phyloP scores from a whole-genome alignment of 2,329 filamentous ascomycete species.

The Colletotrichum sp. region DNA sequence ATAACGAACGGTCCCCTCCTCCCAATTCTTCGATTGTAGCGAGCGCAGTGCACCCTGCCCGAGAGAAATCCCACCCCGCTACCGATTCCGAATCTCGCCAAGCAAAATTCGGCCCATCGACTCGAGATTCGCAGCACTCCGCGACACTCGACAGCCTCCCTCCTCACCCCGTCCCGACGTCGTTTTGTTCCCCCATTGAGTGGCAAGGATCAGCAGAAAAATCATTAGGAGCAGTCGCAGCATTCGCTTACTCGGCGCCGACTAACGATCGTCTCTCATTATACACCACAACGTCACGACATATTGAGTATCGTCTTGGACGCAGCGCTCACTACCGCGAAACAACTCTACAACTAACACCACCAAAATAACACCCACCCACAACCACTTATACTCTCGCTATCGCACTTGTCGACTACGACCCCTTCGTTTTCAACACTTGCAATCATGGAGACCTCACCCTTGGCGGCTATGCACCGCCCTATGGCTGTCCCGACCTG shows the following conservation, averaged over 20 bases:
- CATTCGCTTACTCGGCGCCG: conserved; percentile 35
- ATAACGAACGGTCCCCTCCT: conserved; percentile 17
- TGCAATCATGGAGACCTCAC: conserved; percentile 85
- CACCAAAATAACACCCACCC: neutral
- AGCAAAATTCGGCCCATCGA: neutral
- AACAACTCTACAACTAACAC: neutral
- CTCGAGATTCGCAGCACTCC: neutral
- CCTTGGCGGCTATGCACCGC: conserved; percentile 90
- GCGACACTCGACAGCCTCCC: neutral
- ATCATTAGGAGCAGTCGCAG: conserved; percentile 29
- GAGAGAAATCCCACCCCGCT: neutral
- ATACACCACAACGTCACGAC: conserved; percentile 26
- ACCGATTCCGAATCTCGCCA: neutral
- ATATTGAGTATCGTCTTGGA: conserved; percentile 29
- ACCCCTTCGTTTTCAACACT: neutral
- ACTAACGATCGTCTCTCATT: conserved; percentile 20
- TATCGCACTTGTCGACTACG: neutral
- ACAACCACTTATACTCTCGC: neutral
- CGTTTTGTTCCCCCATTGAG: conserved; percentile 8
- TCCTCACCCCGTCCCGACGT: neutral
- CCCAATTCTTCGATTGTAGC: neutral
- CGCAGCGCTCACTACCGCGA: conserved; percentile 4
- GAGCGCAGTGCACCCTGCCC: neutral
- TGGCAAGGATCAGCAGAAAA: conserved; percentile 11
- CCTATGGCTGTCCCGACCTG: conserved; percentile 65